Conservation (phyloP, 2,329 filamentous ascomycete species). For the Aureobasidium sp. region DNA sequence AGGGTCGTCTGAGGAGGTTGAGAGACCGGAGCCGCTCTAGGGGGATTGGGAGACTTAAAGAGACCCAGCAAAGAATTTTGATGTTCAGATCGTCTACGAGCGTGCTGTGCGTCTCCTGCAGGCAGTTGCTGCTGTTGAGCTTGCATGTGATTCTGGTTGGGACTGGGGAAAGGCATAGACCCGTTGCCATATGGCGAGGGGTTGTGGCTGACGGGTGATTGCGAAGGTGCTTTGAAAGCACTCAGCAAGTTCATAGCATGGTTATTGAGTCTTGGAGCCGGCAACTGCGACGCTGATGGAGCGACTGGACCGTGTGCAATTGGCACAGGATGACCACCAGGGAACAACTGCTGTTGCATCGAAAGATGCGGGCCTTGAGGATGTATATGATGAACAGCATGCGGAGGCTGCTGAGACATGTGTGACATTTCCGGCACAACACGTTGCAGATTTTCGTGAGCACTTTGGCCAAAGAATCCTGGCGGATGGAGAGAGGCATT, state of each 20-base stretch:
- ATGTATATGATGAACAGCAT: conserved; percentile 12
- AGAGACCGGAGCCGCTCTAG: conserved; percentile 19
- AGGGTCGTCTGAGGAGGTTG: neutral
- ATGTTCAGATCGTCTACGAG: conserved; percentile 31
- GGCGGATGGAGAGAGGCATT: conserved; percentile 29
- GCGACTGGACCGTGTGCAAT: conserved; percentile 36
- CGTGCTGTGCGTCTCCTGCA: neutral
- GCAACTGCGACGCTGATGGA: conserved; percentile 51
- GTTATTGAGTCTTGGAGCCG: conserved; percentile 50
- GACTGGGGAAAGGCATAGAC: conserved; percentile 13
- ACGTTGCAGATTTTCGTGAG: conserved; percentile 2
- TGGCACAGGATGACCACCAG: conserved; percentile 20
- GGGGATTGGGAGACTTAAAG: conserved; percentile 31
- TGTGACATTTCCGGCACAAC: conserved; percentile 6
- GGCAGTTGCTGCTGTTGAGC: neutral
- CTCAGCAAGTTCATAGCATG: conserved; percentile 53
- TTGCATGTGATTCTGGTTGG: conserved; percentile 9
- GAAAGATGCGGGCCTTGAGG: conserved; percentile 10
- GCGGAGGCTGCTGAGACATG: conserved; percentile 10
- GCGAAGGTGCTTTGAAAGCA: conserved; percentile 43
- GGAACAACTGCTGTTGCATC: conserved; percentile 21
- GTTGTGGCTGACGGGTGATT: neutral
- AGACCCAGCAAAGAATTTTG: conserved; percentile 41
- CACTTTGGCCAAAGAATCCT: conserved; percentile 17
- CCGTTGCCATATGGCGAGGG: neutral